Evolutionary conservation across 2,329 filamentous ascomycete genomes (phyloP).

Genomic region (Scopulariopsis brevicaulis): DNA sequence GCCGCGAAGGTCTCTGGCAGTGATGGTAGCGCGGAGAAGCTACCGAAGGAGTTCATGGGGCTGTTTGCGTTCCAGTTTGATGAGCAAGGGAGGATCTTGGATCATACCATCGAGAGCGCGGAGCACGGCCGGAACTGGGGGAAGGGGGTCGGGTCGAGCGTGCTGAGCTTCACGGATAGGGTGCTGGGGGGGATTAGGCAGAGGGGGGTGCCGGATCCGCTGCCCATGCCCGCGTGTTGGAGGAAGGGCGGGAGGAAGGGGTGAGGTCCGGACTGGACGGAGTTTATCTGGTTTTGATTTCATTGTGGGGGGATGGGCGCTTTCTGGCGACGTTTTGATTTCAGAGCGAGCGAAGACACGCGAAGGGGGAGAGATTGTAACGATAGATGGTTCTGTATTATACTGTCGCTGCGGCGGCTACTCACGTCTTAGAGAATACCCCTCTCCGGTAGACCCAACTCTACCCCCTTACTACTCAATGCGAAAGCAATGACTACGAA

Average conservation of each 20-base stretch:
- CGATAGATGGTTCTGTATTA: background rate
- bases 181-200: slow-evolving; percentile 60
- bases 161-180: slow-evolving; percentile 93
- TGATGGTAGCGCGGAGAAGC: slow-evolving; percentile 19
- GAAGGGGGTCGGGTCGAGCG: slow-evolving; percentile 63
- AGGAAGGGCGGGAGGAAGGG: background rate
- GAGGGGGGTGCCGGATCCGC: slow-evolving; percentile 3
- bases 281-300: background rate
- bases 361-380: background rate
- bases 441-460: background rate
- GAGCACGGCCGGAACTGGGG: slow-evolving; percentile 79
- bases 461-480: background rate
- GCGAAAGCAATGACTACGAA: background rate
- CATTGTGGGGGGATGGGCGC: background rate
- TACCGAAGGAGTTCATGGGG: slow-evolving; percentile 66
- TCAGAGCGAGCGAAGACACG: background rate
- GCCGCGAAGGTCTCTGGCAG: slow-evolving; percentile 12
- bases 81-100: slow-evolving; percentile 67
- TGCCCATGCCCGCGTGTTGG: slow-evolving; percentile 7
- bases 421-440: slow-evolving; percentile 4
- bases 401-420: background rate
- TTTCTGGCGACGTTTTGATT: background rate
- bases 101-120: slow-evolving; percentile 88
- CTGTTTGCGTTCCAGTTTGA: slow-evolving; percentile 97
- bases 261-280: background rate